Evolutionary conservation across 805 yeast species (phyloP).

Genomic region (Lachancea meyersii): DNA sequence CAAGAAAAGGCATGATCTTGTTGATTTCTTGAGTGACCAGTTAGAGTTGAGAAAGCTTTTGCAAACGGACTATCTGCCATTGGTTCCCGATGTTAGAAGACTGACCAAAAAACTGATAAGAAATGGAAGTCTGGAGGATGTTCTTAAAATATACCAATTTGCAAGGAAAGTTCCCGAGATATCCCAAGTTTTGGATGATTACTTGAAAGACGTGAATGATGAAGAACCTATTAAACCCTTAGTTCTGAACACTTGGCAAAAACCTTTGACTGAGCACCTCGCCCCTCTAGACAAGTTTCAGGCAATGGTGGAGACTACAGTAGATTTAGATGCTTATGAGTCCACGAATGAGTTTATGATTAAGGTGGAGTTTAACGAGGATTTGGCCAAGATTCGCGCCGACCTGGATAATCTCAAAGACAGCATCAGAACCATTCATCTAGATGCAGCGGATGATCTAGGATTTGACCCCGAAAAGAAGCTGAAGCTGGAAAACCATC

Average conservation of each 20-base stretch:
- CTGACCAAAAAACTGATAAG: conserved; percentile 60
- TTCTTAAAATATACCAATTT: conserved; percentile 81
- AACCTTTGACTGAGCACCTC: conserved; percentile 46
- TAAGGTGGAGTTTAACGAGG: conserved; percentile 83
- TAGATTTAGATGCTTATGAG: conserved; percentile 78
- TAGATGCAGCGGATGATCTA: conserved; percentile 63
- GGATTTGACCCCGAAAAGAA: conserved; percentile 81
- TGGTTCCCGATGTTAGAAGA: conserved; percentile 79
- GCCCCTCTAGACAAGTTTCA: conserved; percentile 58
- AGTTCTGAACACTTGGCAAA: conserved; percentile 48
- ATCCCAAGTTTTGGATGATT: conserved; percentile 43
- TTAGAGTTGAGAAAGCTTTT: conserved; percentile 57
- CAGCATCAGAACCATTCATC: conserved; percentile 55
- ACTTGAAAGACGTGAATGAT: conserved; percentile 34
- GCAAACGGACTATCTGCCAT: conserved; percentile 58
- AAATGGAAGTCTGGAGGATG: conserved; percentile 73
- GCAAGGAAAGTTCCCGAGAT: conserved; percentile 66
- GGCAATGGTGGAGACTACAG: conserved; percentile 86
- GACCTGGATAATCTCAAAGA: conserved; percentile 49
- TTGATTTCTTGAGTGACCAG: conserved; percentile 67
- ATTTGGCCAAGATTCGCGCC: conserved; percentile 53
- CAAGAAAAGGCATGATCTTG: conserved; percentile 62
- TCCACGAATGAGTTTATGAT: conserved; percentile 72
- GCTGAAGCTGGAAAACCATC: conserved; percentile 82
- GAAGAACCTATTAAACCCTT: conserved; percentile 30